Base-by-base conservation (phyloP, 192 early-diverging fungal species). In the Oehlia diaphana region DNA sequence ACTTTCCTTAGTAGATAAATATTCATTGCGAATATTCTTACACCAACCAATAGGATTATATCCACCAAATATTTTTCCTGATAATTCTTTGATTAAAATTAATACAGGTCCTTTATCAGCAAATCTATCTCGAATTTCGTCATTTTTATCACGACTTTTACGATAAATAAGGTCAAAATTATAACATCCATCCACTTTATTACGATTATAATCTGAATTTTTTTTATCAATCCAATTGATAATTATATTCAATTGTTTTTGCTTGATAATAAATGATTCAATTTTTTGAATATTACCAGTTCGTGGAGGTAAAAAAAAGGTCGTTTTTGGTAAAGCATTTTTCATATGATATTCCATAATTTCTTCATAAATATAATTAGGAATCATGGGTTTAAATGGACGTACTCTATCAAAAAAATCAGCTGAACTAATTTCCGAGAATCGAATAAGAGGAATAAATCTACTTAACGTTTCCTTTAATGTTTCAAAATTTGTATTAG, bases 361-460 rank as follows among this genome's bases (percentile, higher is more conserved):
- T 28, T 76, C 63, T 26, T 62, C 63, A 23, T 44, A 53, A 35
- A 76, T 42, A 23, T 65, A 9, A 26, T 39, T 6, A 14, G 74
- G 58, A 26, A 76, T 19, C n/a, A 76, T 42, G 9, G 37, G 2
- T 21, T 37, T 42, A 49, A 39, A 76, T 23, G 74, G 74, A 21
- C 61, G 35, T n/a, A 76, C 37, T 35, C 47, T 50, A 50, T 50
- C 49, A 13, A 50, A 50, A 50, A 50, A 50, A 50, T 50, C 49
- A 12, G 49, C 49, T 23, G 63, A 63, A 23, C 21, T 23, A 31
- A 76, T 76, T 6, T 65, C 62, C 12, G n/a, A 65, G 26, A 64
- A 63, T 64, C 74, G 14, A 14, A 76, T 76, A 26, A 76, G 49
- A 23, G 74, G 63, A 16, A 76, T 64, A 42, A 39, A 76, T 65